Percentiles rank a stretch among this genome's conserved stretches.
Conservation (phyloP, 768 basidiomycete genomes). For the Calocybe indica region DNA sequence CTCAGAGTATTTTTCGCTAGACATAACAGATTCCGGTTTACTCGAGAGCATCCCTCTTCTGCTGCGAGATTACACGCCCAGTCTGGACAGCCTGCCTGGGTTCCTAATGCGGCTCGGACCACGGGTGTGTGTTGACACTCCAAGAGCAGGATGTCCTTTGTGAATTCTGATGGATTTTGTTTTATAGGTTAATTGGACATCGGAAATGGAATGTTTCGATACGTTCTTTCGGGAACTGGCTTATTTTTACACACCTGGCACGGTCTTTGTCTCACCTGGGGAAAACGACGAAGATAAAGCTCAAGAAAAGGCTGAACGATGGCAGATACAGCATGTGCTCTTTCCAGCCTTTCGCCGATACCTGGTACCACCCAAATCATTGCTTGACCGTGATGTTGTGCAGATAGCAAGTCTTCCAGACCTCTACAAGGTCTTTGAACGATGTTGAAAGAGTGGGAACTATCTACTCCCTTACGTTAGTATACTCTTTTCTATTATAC, state of each 20-base stretch:
- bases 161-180: slow-evolving; percentile 1
- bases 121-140: slow-evolving; percentile 45
- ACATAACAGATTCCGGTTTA: slow-evolving; percentile 57
- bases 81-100: slow-evolving; percentile 82
- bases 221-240: slow-evolving; percentile 86
- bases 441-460: slow-evolving; percentile 47
- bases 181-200: slow-evolving; percentile 79
- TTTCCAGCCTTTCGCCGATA: slow-evolving; percentile 85
- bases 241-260: slow-evolving; percentile 81
- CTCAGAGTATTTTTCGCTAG: slow-evolving; percentile 83
- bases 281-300: slow-evolving; percentile 25
- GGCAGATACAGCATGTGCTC: slow-evolving; percentile 88
- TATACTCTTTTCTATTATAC: slow-evolving; percentile 11
- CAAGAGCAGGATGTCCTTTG: neutral
- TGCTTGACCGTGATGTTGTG: slow-evolving; percentile 70
- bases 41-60: slow-evolving; percentile 80
- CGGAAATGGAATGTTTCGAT: slow-evolving; percentile 81
- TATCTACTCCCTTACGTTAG: no score
- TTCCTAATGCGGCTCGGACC: slow-evolving; percentile 90
- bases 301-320: slow-evolving; percentile 56
- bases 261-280: slow-evolving; percentile 16
- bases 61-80: slow-evolving; percentile 83
- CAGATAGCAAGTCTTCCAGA: slow-evolving; percentile 89
- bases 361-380: slow-evolving; percentile 57
- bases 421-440: slow-evolving; percentile 90